Evolutionary conservation across 1,139 yeast genomes (phyloP).

Genomic region (Yamadazyma songkhlaensis): DNA sequence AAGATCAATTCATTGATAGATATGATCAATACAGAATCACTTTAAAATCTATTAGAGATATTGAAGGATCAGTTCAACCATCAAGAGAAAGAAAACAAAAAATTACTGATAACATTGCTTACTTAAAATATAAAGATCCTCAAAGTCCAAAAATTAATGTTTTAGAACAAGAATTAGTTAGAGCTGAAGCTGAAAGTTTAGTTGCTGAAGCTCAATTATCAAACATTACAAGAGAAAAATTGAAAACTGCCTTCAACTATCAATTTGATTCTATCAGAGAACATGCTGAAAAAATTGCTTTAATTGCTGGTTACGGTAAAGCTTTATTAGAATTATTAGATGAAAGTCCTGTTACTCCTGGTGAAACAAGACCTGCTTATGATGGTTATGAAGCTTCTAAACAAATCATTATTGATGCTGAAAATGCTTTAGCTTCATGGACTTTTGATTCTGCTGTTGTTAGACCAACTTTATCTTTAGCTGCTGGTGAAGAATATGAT

Average conservation of each 20-base stretch:
- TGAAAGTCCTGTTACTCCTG: constrained; percentile 85
- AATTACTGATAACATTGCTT: constrained; percentile 81
- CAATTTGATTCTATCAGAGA: constrained; percentile 83
- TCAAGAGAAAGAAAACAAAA: constrained; percentile 84
- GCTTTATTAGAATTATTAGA: constrained; percentile 79
- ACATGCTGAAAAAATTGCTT: constrained; percentile 78
- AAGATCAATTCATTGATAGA: constrained; percentile 83
- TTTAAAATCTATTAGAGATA: constrained; percentile 75
- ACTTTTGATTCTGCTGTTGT: constrained; percentile 78
- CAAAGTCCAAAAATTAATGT: constrained; percentile 79
- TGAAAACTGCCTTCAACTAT: constrained; percentile 80
- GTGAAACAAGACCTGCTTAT: constrained; percentile 86
- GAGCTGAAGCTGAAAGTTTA: constrained; percentile 88
- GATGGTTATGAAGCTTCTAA: constrained; percentile 87
- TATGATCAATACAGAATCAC: constrained; percentile 86
- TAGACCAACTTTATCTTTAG: constrained; percentile 76
- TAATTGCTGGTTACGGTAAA: constrained; percentile 88
- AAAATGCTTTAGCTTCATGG: constrained; percentile 81
- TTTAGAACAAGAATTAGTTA: constrained; percentile 81
- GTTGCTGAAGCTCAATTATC: constrained; percentile 91
- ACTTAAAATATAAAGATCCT: constrained; percentile 80
- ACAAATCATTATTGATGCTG: constrained; percentile 83
- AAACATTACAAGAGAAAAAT: constrained; percentile 81
- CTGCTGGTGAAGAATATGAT: constrained; percentile 60
- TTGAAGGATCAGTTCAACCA: constrained; percentile 85